Conservation (phyloP, 257 asterid genomes). For the Perilla frutescens region DNA sequence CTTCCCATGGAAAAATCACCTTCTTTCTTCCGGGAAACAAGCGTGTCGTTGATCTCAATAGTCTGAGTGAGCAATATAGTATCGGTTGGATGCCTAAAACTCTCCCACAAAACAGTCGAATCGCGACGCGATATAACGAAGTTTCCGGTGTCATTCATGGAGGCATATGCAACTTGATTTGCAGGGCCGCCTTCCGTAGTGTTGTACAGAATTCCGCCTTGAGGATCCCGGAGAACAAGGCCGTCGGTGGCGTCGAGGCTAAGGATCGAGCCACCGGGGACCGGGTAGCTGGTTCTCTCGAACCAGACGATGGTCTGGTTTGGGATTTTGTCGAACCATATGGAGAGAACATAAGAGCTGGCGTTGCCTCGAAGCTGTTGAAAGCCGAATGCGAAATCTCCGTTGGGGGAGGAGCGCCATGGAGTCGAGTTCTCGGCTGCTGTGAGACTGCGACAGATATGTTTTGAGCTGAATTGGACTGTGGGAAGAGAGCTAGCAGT, state of each 20-base stretch:
- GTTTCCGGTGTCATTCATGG: conserved; percentile 63
- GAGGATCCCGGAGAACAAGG: conserved; percentile 48
- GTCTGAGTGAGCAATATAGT: conserved; percentile 47
- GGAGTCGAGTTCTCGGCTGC: conserved; percentile 45
- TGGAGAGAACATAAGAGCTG: conserved; percentile 45
- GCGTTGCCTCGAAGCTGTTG: conserved; percentile 24
- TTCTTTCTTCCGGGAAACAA: conserved; percentile 36
- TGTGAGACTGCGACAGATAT: conserved; percentile 35
- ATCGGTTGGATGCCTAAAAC: conserved; percentile 47
- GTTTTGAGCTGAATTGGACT: conserved; percentile 38
- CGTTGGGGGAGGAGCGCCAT: conserved; percentile 61
- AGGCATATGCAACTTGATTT: conserved; percentile 39
- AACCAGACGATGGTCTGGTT: conserved; percentile 61
- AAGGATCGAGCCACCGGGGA: conserved; percentile 48
- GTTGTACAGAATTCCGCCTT: conserved; percentile 34
- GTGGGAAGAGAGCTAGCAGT: conserved; percentile 21
- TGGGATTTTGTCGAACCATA: conserved; percentile 59
- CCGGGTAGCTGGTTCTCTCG: conserved; percentile 34
- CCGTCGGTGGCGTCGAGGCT: conserved; percentile 43
- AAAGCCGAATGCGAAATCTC: conserved; percentile 71
- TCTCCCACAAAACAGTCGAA: conserved; percentile 54
- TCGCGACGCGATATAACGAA: conserved; percentile 40
- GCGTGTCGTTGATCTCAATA: conserved; percentile 27
- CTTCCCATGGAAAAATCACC: conserved; percentile 50
- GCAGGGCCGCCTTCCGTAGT: not conserved